phyloP scores from a whole-genome alignment of 306 rosid genomes.

The Fragaria iinumae region DNA sequence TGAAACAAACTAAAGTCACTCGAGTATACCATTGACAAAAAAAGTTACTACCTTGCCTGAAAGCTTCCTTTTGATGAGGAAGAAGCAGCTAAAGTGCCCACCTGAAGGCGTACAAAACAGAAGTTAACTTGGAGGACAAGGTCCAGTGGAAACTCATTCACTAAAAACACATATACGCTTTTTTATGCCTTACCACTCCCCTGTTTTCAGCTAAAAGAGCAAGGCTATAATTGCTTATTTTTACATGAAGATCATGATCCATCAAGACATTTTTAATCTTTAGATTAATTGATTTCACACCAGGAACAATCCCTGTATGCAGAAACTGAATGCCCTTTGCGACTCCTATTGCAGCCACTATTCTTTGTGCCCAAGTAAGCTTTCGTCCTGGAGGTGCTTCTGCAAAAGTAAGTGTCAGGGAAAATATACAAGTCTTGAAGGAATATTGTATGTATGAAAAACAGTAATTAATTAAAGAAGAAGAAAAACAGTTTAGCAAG shows the following conservation, averaged over 20 bases:
- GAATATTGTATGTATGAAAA: not conserved
- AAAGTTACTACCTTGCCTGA: constrained; percentile 50
- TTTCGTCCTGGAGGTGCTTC: constrained; percentile 49
- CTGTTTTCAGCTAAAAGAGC: constrained; percentile 55
- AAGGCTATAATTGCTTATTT: constrained; percentile 72
- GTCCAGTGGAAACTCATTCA: constrained; percentile 2
- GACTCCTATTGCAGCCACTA: constrained; percentile 78
- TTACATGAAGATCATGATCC: constrained; percentile 69
- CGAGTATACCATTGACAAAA: not conserved
- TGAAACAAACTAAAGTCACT: no score
- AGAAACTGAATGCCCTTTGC: constrained; percentile 86
- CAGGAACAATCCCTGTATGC: constrained; percentile 94
- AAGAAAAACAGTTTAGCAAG: not conserved
- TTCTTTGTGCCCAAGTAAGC: constrained; percentile 82
- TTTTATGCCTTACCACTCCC: constrained; percentile 47
- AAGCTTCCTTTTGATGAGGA: constrained; percentile 51
- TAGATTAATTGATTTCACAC: constrained; percentile 68
- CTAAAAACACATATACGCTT: not conserved
- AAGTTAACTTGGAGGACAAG: constrained; percentile 12
- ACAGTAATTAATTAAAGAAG: not conserved
- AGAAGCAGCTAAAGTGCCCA: constrained; percentile 43
- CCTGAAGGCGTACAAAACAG: constrained; percentile 39
- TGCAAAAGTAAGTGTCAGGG: constrained; percentile 36
- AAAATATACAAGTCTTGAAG: not conserved
- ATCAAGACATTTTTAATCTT: constrained; percentile 78